Evolutionary conservation across 1,284 basidiomycete species (phyloP), one percentile per base, ranked within the genome.

Genomic region (Cutaneotrichosporon sp.): DNA sequence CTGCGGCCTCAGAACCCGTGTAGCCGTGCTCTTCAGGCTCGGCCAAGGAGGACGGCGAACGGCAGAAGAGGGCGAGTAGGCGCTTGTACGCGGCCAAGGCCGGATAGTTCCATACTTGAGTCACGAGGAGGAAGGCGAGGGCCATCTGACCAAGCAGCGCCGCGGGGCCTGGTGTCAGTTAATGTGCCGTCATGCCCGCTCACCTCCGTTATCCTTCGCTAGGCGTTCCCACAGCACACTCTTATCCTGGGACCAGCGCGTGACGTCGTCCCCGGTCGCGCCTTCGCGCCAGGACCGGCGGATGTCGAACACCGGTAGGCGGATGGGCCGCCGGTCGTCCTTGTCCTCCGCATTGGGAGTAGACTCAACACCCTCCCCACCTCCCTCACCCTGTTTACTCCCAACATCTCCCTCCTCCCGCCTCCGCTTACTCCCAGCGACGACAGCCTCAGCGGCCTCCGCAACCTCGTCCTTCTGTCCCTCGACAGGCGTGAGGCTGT

Each of bases 61-160:
- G 68, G n/a, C 60, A 67, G 27, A 76, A 46, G 19, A 78, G 70
- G 5, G 65, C 45, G 27, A 78, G 60, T 25, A 75, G 53, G 4
- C 71, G 60, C 53, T 75, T 75, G 64, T 76, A 78, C 5, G 67
- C 63, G 11, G 64, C 52, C 14, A 78, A 60, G 17, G 70, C 55
- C 11, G 76, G 68, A 55, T 70, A 76, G 47, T 73, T 75, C 52
- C 76, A 75, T 2, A 77, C 59, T 45, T 76, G 62, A 9, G 74
- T 60, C 33, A 77, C 65, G 33, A 77, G 61, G 43, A 77, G 33
- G 57, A 78, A 78, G 2, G 76, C 57, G 16, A 78, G 68, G 50
- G 77, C 72, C 1, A 77, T 55, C 27, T 77, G 64, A 1, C 62
- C 74, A 3, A 78, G 60, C 2, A 78, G 60, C 19, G 62, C 62